These are phyloP conservation scores for Oleoguttula mirabilis DNA, from an alignment of 495 filamentous ascomycete genomes.

Conservation along the genomic window DNA sequence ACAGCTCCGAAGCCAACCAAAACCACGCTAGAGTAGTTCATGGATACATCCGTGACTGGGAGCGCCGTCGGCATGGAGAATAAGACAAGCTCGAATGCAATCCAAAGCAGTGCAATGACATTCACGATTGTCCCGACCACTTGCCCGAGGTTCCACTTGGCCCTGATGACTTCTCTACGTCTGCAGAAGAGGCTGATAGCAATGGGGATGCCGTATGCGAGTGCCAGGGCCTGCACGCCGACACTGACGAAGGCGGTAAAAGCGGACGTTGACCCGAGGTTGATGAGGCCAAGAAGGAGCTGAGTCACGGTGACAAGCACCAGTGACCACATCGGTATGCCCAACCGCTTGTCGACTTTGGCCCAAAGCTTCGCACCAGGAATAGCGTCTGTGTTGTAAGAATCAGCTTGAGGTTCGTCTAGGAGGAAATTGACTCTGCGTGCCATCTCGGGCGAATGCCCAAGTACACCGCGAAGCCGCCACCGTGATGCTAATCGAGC, in stretches of 20 bases:
- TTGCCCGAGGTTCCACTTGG: slow-evolving; percentile 10
- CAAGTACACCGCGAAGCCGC: slow-evolving; percentile 40
- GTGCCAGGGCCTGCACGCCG: slow-evolving; percentile 11
- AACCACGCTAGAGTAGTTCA: slow-evolving; percentile 11
- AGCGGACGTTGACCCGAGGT: slow-evolving; percentile 8
- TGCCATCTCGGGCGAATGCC: slow-evolving; percentile 38
- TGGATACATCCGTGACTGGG: slow-evolving; percentile 4
- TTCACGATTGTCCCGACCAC: slow-evolving; percentile 6
- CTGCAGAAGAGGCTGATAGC: slow-evolving; percentile 12
- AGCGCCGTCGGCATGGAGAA: slow-evolving; percentile 14
- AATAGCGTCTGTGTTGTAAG: slow-evolving; percentile 5
- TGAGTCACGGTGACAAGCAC: slow-evolving; percentile 4
- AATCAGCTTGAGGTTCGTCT: background rate
- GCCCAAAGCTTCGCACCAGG: slow-evolving; percentile 12
- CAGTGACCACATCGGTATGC: slow-evolving; percentile 3
- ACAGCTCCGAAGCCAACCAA: slow-evolving; percentile 8
- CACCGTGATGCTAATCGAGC: slow-evolving; percentile 49
- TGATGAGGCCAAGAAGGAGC: slow-evolving; percentile 11
- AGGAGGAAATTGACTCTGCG: background rate
- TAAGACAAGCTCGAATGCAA: slow-evolving; percentile 11
- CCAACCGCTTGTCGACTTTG: slow-evolving; percentile 8
- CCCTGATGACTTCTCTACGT: slow-evolving; percentile 5
- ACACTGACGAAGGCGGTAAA: slow-evolving; percentile 11
- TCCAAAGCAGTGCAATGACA: slow-evolving; percentile 8
- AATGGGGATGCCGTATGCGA: slow-evolving; percentile 10